Percentiles rank a stretch among this genome's conserved stretches.
These are phyloP conservation scores for Bruguiera gymnorhiza DNA, from an alignment of 345 rosid genomes.

Conservation along the genomic window DNA sequence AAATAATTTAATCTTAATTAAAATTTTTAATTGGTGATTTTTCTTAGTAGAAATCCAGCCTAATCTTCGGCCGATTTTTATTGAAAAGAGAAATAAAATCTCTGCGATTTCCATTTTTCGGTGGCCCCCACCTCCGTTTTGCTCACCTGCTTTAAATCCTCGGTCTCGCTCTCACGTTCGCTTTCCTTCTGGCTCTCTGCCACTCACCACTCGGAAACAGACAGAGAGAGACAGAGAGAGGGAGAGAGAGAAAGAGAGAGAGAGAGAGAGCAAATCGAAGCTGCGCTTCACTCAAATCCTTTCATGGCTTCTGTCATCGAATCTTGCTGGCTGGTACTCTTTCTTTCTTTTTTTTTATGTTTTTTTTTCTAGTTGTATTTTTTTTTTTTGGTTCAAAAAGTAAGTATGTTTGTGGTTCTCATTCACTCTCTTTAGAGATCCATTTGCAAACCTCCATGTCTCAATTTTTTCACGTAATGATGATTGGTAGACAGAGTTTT, in stretches of 20 bases:
- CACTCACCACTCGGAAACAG: too few species aligned
- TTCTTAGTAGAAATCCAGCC: too few species aligned
- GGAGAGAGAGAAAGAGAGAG: not conserved
- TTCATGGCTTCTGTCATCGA: conserved; percentile 70
- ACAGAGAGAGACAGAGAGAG: not conserved
- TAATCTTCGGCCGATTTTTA: too few species aligned
- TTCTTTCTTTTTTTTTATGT: not conserved
- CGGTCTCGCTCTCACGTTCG: too few species aligned
- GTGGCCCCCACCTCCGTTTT: too few species aligned
- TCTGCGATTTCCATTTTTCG: too few species aligned
- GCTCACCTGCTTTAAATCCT: too few species aligned
- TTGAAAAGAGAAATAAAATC: too few species aligned
- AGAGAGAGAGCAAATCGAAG: not conserved
- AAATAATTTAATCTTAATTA: too few species aligned
- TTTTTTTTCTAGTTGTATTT: not conserved
- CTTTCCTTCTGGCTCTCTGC: too few species aligned
- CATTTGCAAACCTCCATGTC: not conserved
- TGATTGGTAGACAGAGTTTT: not conserved
- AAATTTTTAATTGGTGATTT: too few species aligned
- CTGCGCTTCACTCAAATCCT: not conserved
- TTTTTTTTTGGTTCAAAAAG: too few species aligned
- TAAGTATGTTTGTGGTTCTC: not conserved
- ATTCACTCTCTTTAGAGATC: not conserved
- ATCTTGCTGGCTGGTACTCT: conserved; percentile 75
- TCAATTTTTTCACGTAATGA: not conserved